phyloP scores from a whole-genome alignment of 1,284 basidiomycete species.

The Sporisorium sorghi region DNA sequence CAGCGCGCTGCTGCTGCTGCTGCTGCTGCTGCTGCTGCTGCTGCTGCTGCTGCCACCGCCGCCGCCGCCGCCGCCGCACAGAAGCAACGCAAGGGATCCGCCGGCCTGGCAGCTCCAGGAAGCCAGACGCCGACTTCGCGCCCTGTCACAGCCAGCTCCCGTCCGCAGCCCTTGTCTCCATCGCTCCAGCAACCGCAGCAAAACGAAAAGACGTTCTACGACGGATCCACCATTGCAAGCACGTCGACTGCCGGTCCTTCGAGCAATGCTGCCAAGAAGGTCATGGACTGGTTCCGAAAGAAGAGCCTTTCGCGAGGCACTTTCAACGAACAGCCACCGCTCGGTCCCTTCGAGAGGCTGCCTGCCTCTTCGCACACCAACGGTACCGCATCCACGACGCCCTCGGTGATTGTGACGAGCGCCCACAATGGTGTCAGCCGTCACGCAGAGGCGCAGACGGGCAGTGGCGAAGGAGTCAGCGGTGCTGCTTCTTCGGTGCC shows the following conservation, averaged over 20 bases:
- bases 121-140: conserved; percentile 23
- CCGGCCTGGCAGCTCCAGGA: conserved; percentile 19
- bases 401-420: conserved; percentile 50
- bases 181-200: conserved; percentile 29
- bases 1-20: no score
- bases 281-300: conserved; percentile 77
- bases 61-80: conserved; percentile 20
- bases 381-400: conserved; percentile 16
- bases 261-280: conserved; percentile 74
- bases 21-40: no score
- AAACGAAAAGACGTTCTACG: conserved; percentile 40
- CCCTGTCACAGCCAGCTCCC: conserved; percentile 17
- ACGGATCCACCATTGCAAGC: conserved; percentile 50
- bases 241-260: conserved; percentile 68
- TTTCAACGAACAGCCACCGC: conserved; percentile 60
- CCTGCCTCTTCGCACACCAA: conserved; percentile 22
- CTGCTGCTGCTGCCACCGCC: no score
- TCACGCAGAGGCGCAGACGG: conserved; percentile 30
- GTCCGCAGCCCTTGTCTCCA: conserved; percentile 19
- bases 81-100: conserved; percentile 27
- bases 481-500: conserved; percentile 45
- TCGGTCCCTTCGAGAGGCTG: conserved; percentile 50
- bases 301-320: conserved; percentile 71
- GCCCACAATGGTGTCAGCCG: conserved; percentile 24
- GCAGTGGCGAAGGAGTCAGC: conserved; percentile 30